These are phyloP conservation scores for Amoebophrya sp. DNA, from an alignment of 169 alveolate genomes.

Conservation along the genomic window DNA sequence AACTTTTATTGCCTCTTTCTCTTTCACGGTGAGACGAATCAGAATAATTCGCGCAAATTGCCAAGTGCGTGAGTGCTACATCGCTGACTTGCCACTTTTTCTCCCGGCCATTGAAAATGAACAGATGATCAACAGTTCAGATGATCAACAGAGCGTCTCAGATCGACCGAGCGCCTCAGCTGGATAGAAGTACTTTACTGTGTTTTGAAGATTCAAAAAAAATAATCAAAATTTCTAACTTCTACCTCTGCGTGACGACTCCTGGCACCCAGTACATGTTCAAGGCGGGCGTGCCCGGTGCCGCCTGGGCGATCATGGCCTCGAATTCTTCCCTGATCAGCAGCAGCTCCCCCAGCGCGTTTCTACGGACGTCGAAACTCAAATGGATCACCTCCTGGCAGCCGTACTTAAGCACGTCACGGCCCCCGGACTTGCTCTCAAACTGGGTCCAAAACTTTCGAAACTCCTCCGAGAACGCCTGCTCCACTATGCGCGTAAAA, in stretches of 20 bases:
- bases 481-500: neutral
- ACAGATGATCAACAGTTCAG: no score
- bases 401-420: neutral
- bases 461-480: neutral
- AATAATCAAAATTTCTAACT: no score
- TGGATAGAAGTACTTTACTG: no score
- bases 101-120: no score
- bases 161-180: no score
- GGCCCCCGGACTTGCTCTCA: neutral
- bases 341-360: neutral
- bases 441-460: neutral
- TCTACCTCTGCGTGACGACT: neutral
- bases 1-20: no score
- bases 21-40: no score
- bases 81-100: no score
- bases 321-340: neutral
- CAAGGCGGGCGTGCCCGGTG: neutral
- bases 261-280: neutral
- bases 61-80: no score
- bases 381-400: neutral
- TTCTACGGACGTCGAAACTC: neutral
- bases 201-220: no score
- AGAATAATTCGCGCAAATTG: no score
- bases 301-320: neutral
- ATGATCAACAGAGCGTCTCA: no score